Evolutionary conservation across 805 yeast species (phyloP).

Genomic region (Yarrowia divulgata): DNA sequence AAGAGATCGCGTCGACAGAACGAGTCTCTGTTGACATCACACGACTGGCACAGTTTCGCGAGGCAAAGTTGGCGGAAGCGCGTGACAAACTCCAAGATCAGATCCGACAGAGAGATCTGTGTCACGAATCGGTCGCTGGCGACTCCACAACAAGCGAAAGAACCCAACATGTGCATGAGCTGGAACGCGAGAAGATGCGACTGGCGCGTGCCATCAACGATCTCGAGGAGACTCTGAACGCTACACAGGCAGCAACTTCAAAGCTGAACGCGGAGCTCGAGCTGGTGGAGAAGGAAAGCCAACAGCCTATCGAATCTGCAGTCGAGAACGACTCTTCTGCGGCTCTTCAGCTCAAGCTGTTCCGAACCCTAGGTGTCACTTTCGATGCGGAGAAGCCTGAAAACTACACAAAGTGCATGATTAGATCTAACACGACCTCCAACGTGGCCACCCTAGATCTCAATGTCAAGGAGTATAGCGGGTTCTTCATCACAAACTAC

Average conservation of each 20-base stretch:
- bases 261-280: conserved; percentile 44
- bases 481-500: conserved; percentile 73
- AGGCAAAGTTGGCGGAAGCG: conserved; percentile 22
- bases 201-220: conserved; percentile 47
- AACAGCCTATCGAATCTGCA: conserved; percentile 29
- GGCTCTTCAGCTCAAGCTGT: conserved; percentile 44
- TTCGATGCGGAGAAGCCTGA: conserved; percentile 43
- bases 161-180: conserved; percentile 41
- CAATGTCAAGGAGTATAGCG: conserved; percentile 60
- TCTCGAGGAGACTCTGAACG: conserved; percentile 44
- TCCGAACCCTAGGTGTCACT: conserved; percentile 44
- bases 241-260: conserved; percentile 42
- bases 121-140: conserved; percentile 41
- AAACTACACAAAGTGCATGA: conserved; percentile 43
- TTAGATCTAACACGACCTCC: conserved; percentile 42
- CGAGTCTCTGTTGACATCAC: conserved; percentile 24
- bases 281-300: conserved; percentile 41
- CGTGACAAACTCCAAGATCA: conserved; percentile 41
- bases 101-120: conserved; percentile 45
- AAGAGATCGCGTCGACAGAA: conserved; percentile 28
- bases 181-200: conserved; percentile 46
- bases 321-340: conserved; percentile 36
- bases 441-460: conserved; percentile 44
- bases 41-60: conserved; percentile 9
- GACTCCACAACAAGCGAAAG: conserved; percentile 41